Evolutionary conservation across 805 yeast species (phyloP).

Genomic region (Brettanomyces naardenensis): DNA sequence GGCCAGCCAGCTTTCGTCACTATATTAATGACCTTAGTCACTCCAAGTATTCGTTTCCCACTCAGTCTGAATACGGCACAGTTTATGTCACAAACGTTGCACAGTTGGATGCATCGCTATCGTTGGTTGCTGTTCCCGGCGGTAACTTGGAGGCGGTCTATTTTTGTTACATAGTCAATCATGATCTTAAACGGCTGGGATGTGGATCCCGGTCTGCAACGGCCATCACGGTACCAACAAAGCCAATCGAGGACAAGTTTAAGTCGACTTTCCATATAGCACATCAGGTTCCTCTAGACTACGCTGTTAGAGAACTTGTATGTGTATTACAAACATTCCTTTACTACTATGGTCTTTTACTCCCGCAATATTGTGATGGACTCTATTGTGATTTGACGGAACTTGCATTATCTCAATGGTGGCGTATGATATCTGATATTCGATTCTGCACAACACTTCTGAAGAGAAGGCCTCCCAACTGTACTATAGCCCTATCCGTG

Average conservation of each 20-base stretch:
- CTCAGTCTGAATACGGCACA: conserved; percentile 49
- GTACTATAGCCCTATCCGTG: conserved; percentile 39
- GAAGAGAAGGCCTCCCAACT: conserved; percentile 14
- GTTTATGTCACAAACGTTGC: conserved; percentile 81
- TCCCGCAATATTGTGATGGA: conserved; percentile 73
- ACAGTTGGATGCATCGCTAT: conserved; percentile 58
- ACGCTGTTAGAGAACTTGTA: conserved; percentile 69
- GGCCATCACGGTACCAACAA: conserved; percentile 61
- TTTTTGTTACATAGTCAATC: conserved; percentile 59
- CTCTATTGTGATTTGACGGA: conserved; percentile 73
- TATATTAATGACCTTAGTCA: conserved; percentile 59
- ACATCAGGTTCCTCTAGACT: conserved; percentile 43
- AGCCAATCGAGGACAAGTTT: conserved; percentile 76
- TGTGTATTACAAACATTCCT: conserved; percentile 67
- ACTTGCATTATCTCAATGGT: conserved; percentile 68
- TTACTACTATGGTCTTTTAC: conserved; percentile 68
- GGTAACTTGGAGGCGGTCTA: conserved; percentile 42
- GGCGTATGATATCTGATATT: conserved; percentile 45
- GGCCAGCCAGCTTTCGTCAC: conserved; percentile 45
- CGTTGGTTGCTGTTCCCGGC: conserved; percentile 59
- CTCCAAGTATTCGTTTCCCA: conserved; percentile 58
- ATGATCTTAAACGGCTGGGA: conserved; percentile 64
- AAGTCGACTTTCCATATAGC: conserved; percentile 61
- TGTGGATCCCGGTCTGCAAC: conserved; percentile 85
- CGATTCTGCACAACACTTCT: conserved; percentile 16